Percentiles rank a stretch among this genome's conserved stretches.
Conservation (phyloP, 768 basidiomycete species). For the Chalciporus sphaerocephalus region DNA sequence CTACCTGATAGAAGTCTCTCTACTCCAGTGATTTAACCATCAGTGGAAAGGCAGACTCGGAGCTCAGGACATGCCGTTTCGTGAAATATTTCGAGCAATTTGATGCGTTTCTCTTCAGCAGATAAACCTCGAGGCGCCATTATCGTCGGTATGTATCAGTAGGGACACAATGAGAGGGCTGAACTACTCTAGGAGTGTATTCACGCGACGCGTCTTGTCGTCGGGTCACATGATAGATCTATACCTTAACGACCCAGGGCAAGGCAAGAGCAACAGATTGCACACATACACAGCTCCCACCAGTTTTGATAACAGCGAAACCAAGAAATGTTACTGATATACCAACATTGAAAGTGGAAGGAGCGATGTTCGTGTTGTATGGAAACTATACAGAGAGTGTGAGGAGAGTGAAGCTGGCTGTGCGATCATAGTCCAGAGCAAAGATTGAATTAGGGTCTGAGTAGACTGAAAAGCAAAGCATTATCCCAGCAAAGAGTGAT, state of each 20-base stretch:
- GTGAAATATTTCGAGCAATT: conserved; percentile 88
- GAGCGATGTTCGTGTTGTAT: conserved; percentile 9
- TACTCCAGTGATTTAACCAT: conserved; percentile 26
- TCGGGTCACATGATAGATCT: conserved; percentile 24
- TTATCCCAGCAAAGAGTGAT: conserved; percentile 26
- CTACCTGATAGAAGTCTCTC: conserved; percentile 79
- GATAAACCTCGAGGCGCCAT: conserved; percentile 78
- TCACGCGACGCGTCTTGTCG: conserved; percentile 1
- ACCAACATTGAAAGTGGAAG: conserved; percentile 8
- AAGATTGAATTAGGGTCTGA: conserved; percentile 14
- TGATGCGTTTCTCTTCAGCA: conserved; percentile 84
- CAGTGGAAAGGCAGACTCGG: not conserved
- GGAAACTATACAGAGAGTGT: conserved; percentile 13
- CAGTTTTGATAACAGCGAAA: conserved; percentile 15
- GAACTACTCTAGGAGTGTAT: too few species aligned
- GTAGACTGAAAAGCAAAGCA: conserved; percentile 14
- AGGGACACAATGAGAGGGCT: not conserved
- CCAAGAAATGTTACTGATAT: conserved; percentile 18
- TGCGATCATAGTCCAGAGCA: conserved; percentile 30
- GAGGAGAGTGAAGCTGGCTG: conserved; percentile 8
- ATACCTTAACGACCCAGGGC: not conserved
- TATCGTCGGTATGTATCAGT: not conserved
- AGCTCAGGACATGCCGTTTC: conserved; percentile 55
- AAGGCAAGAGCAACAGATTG: conserved; percentile 8
- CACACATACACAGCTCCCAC: conserved; percentile 25